Base-by-base conservation (phyloP, 768 basidiomycete genomes). In the Piloderma croceum region DNA sequence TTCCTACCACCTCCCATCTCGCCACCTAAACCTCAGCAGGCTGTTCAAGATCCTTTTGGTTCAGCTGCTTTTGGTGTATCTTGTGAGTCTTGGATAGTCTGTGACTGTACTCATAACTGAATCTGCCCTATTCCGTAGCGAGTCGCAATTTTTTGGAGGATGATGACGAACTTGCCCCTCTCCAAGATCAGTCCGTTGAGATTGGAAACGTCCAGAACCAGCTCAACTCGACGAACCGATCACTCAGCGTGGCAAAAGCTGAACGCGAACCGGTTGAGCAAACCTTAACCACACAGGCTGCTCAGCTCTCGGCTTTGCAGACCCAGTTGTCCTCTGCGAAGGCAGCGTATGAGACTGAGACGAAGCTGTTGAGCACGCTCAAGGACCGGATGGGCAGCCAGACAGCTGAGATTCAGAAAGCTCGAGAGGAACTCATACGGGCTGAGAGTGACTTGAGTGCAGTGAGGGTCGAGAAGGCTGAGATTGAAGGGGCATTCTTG, bases 371-470 rank as follows among this genome's bases (percentile, higher is more conserved):
- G 10, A 57, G 73, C 13, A 72, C 76, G 20, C 69, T 94, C 22
- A 79, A 77, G 41, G 82, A 87, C 22, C 78, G 90, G 9, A 75
- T 74, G 35, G 61, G 70, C 1, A 65, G 69, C 6, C 93, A 96
- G 64, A 69, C 69, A 2, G 66, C 73, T 13, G 81, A 85, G 15
- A 83, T 96, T 21, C 74, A 81, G 52, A 83, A 79, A 57, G 60
- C 78, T 3, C 72, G 76, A 37, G 76, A 82, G 38, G 86, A 94
- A 43, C 66, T 97, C 25, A 98, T 99, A 49, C 71, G 74, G 31
- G 83, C 87, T 4, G 93, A 98, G 65, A 91, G 90, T 55, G 91
- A 97, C 48, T 71, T 99, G 29, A 90, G 88, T 48, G 92, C 85
- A 6, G 55, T 94, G 34, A 71, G 83, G 12, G 79, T 90, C 17